Evolutionary conservation across 1,284 basidiomycete genomes (phyloP), one percentile per base, ranked within the genome.

Genomic region (Ceratobasidium sp.): DNA sequence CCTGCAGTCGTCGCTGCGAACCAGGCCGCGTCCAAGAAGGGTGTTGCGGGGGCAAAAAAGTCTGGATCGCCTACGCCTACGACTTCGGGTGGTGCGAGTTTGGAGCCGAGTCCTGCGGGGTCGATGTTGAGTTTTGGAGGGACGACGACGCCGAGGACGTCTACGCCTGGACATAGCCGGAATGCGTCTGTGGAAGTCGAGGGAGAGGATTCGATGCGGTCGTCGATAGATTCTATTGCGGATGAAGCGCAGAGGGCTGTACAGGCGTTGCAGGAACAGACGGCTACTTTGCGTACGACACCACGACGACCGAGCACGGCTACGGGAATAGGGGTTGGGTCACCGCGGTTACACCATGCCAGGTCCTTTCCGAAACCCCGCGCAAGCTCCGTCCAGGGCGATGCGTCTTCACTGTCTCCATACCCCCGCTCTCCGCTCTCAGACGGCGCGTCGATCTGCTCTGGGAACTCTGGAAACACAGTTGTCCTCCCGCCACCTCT

Each of bases 181-280:
- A 84, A 84, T 77, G 86, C 86, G 80, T 80, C 83, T 31, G 84
- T 84, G 17, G 80, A 87, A 7, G 77, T 80, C 19, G 83, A 84
- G 64, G 85, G 86, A 22, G 75, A 75, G 14, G 50, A 50, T 24
- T 41, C 33, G 1, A 90, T 90, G 56, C 89, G 93, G 24, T 93
- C 93, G 22, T 94, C 93, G 11, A 88, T 94, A 74, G 93, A 95
- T 81, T 94, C 92, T 75, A 89, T 94, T 41, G 91, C 92, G 24
- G 90, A 93, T 77, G 93, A 95, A 84, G 89, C 93, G 33, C 88
- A 87, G 76, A 87, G 84, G 19, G 62, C 62, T 24, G 17, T 64
- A 5, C 62, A 50, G 62, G 62, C 29, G 3, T 44, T 64, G 27
- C 62, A 64, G 24, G 62, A 64, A n/a, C 62, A 64, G 45, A 48